Percentiles rank a stretch among this genome's conserved stretches.
phyloP scores from a whole-genome alignment of 257 asterid species.

The Linderniella brevidens region DNA sequence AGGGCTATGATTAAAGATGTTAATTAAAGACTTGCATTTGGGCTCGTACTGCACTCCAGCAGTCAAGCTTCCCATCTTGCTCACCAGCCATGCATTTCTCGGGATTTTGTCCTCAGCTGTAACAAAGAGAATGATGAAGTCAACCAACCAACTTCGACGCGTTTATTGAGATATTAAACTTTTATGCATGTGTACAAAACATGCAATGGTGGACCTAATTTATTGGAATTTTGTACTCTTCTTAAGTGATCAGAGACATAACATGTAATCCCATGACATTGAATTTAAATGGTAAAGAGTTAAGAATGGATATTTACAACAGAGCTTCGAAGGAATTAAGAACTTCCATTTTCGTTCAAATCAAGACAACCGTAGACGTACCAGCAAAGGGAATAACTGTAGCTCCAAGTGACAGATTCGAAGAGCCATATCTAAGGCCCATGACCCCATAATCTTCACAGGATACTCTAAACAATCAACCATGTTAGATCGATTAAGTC shows the following conservation, averaged over 20 bases:
- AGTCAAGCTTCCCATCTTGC: slow-evolving; percentile 64
- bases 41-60: slow-evolving; percentile 76
- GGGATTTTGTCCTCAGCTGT: slow-evolving; percentile 40
- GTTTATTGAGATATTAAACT: no score
- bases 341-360: no score
- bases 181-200: no score
- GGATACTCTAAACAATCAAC: slow-evolving; percentile 30
- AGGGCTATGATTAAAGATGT: neutral
- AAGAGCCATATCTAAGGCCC: slow-evolving; percentile 77
- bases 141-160: neutral
- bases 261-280: no score
- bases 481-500: neutral
- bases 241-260: no score
- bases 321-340: no score
- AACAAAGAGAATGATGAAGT: slow-evolving; percentile 1
- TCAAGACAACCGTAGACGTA: slow-evolving; percentile 10
- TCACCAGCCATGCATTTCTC: slow-evolving; percentile 61
- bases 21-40: slow-evolving; percentile 20
- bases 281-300: no score
- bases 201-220: no score
- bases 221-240: no score
- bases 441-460: slow-evolving; percentile 48
- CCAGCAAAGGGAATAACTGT: slow-evolving; percentile 46
- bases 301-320: no score
- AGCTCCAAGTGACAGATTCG: slow-evolving; percentile 61